Conservation (phyloP, 495 filamentous ascomycete species). For the Neurospora africana region DNA sequence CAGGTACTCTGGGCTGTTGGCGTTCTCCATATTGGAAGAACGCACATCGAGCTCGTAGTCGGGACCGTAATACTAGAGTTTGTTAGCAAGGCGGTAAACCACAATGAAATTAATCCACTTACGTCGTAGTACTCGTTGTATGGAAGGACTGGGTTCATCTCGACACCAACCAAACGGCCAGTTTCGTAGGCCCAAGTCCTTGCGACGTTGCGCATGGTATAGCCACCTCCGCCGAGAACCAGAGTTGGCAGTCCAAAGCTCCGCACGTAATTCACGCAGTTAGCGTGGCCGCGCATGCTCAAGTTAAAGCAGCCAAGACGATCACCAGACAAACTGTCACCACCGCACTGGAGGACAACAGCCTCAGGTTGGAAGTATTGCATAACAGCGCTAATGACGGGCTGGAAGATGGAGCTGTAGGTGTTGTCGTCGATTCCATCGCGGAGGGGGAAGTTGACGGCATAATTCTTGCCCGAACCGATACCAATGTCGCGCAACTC, state of each 20-base stretch:
- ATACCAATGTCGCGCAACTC: slow-evolving; percentile 94
- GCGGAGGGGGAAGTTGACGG: slow-evolving; percentile 92
- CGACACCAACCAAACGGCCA: slow-evolving; percentile 72
- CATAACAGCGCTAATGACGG: slow-evolving; percentile 88
- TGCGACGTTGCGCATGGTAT: slow-evolving; percentile 98
- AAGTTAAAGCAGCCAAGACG: slow-evolving; percentile 95
- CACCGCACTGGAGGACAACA: slow-evolving; percentile 93
- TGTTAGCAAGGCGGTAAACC: slow-evolving; percentile 19
- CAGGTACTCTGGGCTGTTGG: slow-evolving; percentile 87
- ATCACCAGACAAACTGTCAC: slow-evolving; percentile 90
- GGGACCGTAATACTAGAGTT: slow-evolving; percentile 79
- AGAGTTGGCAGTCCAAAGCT: slow-evolving; percentile 84
- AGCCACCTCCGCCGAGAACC: slow-evolving; percentile 89
- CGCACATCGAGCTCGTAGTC: slow-evolving; percentile 94
- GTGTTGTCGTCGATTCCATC: slow-evolving; percentile 90
- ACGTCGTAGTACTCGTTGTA: slow-evolving; percentile 99
- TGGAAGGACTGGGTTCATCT: slow-evolving; percentile 71
- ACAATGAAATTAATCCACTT: slow-evolving; percentile 15
- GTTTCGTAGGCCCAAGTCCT: slow-evolving; percentile 97
- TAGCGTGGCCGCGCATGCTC: slow-evolving; percentile 94
- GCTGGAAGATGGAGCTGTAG: slow-evolving; percentile 94
- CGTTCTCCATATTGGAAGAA: slow-evolving; percentile 97
- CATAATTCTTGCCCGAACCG: slow-evolving; percentile 83
- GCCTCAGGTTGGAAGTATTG: slow-evolving; percentile 90
- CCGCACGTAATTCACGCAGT: slow-evolving; percentile 93